Base-by-base conservation (phyloP, 75 land plant genomes). In the Cupressus sempervirens region DNA sequence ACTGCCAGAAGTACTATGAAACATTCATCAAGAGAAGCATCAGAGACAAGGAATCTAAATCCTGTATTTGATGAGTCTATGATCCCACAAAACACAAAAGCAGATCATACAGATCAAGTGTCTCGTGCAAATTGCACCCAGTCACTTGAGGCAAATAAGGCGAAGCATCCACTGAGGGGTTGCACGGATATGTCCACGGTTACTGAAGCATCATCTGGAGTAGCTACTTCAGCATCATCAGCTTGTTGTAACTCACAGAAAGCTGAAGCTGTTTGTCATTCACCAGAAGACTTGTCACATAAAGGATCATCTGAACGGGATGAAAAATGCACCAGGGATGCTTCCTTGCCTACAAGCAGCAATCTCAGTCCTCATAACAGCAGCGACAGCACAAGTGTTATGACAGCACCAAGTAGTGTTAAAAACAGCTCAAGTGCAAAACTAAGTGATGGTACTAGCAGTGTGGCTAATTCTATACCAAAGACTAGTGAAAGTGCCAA, bases 341-440 rank as follows among this genome's bases (percentile, higher is more conserved):
- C 46, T 10, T 79, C 81, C 48, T 45, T 79, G 81, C 81, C 81
- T 45, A n/a, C 52, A 79, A 79, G 81, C 29, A 79, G 81, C 14
- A 79, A n/a, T 79, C 29, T n/a, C 30, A 79, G 81, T 45, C 81
- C 81, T 45, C 81, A 79, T 30, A 79, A 79, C 52, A 79, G 81
- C 48, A 79, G 3, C 45, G 81, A 79, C 48, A 43, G 81, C 48
- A 43, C 81, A 79, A 4, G 81, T 29, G 41, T 43, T n/a, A 79
- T 79, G 48, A 79, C 85, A 38, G 96, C 92, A 82, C 93, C 95
- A 58, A 87, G 87, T 50, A 90, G 43, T 46, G 89, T 82, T 13
- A 95, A 93, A 86, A 88, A 94, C 32, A 93, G 88, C 70, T 91
- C 90, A 36, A 91, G 88, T 84, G 90, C 89, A 62, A 88, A 89